Evolutionary conservation across 768 basidiomycete species (phyloP).

Genomic region (Gymnopilus dilepis): DNA sequence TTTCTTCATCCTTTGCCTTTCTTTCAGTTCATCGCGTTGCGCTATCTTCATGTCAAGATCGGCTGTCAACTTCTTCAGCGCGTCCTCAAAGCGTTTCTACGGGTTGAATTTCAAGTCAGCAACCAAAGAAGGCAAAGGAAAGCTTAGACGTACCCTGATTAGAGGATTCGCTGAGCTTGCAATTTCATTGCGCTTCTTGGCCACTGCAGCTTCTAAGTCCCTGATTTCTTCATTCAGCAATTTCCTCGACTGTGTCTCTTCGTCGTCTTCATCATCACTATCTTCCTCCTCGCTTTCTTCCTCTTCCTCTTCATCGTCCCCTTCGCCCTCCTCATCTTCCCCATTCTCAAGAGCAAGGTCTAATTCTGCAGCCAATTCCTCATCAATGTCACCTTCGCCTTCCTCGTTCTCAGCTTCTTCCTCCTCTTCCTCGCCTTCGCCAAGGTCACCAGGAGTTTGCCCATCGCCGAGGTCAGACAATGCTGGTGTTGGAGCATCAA

Average conservation of each 20-base stretch:
- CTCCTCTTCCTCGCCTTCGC: conserved; percentile 61
- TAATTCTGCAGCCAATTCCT: conserved; percentile 86
- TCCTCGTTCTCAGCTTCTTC: conserved; percentile 68
- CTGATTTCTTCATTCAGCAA: conserved; percentile 87
- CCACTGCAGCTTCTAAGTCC: conserved; percentile 86
- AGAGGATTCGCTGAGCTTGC: conserved; percentile 85
- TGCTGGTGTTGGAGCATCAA: conserved; percentile 76
- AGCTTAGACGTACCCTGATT: conserved; percentile 62
- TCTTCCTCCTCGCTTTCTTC: conserved; percentile 66
- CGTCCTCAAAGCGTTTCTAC: conserved; percentile 93
- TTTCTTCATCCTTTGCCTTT: conserved; percentile 72
- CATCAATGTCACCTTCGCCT: conserved; percentile 82
- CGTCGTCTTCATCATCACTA: conserved; percentile 86
- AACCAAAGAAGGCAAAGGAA: background rate
- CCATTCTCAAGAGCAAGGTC: conserved; percentile 81
- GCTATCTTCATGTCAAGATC: conserved; percentile 86
- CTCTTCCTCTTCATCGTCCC: conserved; percentile 71
- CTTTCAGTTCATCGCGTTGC: conserved; percentile 81
- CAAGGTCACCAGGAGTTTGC: conserved; percentile 61
- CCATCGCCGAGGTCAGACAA: conserved; percentile 70
- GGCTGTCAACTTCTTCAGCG: conserved; percentile 82
- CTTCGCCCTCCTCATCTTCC: conserved; percentile 67
- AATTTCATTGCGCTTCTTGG: conserved; percentile 85
- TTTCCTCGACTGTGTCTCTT: conserved; percentile 77
- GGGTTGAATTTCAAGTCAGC: conserved; percentile 2